These are phyloP conservation scores for Alternaria infectoria DNA, from an alignment of 2,329 filamentous ascomycete genomes.

Conservation along the genomic window DNA sequence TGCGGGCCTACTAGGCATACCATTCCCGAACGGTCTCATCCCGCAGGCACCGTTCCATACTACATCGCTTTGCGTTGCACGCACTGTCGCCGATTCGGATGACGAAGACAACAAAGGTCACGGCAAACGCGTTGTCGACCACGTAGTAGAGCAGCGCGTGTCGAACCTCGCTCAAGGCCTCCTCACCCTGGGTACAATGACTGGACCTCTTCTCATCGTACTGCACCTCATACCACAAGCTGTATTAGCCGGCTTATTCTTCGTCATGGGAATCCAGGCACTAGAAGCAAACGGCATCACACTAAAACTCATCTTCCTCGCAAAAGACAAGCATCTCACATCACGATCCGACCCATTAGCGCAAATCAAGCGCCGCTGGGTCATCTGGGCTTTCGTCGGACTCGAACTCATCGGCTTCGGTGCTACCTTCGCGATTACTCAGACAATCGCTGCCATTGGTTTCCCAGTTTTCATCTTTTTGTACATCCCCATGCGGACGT, in stretches of 20 bases:
- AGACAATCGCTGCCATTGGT: constrained; percentile 65
- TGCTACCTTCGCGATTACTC: constrained; percentile 63
- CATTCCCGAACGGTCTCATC: constrained; percentile 65
- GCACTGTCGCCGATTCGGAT: constrained; percentile 49
- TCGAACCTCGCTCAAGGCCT: constrained; percentile 64
- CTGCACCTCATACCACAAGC: constrained; percentile 62
- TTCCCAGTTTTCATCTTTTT: constrained; percentile 65
- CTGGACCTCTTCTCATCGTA: constrained; percentile 60
- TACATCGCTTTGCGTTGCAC: constrained; percentile 56
- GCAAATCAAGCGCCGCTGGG: constrained; percentile 50
- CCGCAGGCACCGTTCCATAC: constrained; percentile 67
- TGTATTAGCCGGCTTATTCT: constrained; percentile 64
- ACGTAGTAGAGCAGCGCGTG: constrained; percentile 63
- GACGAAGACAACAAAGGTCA: constrained; percentile 52
- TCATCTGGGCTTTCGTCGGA: constrained; percentile 58
- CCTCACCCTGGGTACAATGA: constrained; percentile 63
- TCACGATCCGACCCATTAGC: constrained; percentile 56
- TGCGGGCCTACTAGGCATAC: constrained; percentile 62
- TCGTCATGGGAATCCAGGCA: constrained; percentile 61
- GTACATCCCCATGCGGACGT: constrained; percentile 61
- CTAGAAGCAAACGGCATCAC: constrained; percentile 63
- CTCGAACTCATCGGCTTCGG: constrained; percentile 61
- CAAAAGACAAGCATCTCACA: constrained; percentile 56
- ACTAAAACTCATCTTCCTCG: constrained; percentile 58
- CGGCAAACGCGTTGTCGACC: constrained; percentile 51